Evolutionary conservation across 1,139 yeast genomes (phyloP).

Genomic region (Scheffersomyces quercinus): DNA sequence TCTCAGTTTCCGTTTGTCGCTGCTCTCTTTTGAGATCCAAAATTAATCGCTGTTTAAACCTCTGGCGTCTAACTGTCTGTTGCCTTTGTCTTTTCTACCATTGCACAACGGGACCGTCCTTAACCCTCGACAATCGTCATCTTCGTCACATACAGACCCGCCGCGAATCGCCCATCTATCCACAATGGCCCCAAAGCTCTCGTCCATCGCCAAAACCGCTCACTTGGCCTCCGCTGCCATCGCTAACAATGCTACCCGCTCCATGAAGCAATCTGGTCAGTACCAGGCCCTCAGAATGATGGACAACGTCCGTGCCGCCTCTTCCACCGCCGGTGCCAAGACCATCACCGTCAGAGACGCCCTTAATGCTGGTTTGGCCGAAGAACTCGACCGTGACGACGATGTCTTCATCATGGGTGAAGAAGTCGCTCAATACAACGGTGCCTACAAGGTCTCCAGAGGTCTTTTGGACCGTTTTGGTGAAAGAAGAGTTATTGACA

Average conservation of each 20-base stretch:
- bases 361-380: conserved; percentile 90
- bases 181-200: conserved; percentile 30
- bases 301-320: conserved; percentile 37
- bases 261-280: conserved; percentile 30
- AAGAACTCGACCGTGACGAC: conserved; percentile 95
- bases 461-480: conserved; percentile 97
- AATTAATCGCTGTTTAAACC: not conserved
- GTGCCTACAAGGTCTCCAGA: conserved; percentile 97
- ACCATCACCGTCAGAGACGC: conserved; percentile 96
- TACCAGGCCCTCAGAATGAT: conserved; percentile 41
- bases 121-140: no score
- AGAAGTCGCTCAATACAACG: conserved; percentile 98
- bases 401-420: conserved; percentile 96
- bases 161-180: conserved; percentile 3
- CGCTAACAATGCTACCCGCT: conserved; percentile 17
- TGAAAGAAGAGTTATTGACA: conserved; percentile 92
- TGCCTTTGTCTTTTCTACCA: no score
- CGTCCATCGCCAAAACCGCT: conserved; percentile 50
- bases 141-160: not conserved
- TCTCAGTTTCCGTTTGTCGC: no score
- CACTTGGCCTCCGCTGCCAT: conserved; percentile 43
- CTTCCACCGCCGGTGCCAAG: conserved; percentile 54
- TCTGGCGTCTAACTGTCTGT: not conserved
- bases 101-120: no score
- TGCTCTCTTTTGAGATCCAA: not conserved